These are phyloP conservation scores for Trametes pubescens DNA, from an alignment of 1,284 basidiomycete genomes.

Conservation along the genomic window DNA sequence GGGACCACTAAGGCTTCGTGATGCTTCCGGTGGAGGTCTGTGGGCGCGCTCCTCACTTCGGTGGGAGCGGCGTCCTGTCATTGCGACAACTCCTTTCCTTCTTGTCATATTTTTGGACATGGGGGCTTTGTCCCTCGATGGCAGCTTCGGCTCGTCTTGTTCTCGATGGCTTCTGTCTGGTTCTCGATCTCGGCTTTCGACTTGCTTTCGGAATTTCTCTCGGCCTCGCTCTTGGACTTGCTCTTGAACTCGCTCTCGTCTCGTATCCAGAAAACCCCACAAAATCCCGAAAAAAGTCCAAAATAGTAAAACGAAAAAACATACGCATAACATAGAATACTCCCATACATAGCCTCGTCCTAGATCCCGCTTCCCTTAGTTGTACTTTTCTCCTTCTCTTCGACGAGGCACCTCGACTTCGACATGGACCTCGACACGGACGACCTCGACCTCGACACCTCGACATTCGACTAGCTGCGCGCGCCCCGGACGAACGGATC, in stretches of 20 bases:
- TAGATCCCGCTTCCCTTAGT: not conserved
- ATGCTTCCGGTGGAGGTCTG: constrained; percentile 1
- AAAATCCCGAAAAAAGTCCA: not conserved
- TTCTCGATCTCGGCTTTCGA: not conserved
- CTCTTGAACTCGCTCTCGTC: not conserved
- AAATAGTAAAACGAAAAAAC: not conserved
- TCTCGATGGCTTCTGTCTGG: not conserved
- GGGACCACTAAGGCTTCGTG: not conserved
- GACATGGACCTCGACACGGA: not conserved
- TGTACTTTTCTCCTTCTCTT: not conserved
- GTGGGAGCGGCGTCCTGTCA: not conserved
- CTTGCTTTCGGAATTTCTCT: not conserved
- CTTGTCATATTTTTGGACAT: not conserved
- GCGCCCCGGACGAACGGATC: not conserved
- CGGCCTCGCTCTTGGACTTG: not conserved
- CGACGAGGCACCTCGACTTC: not conserved
- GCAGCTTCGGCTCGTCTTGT: not conserved
- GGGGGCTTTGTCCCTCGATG: not conserved
- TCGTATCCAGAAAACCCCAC: not conserved
- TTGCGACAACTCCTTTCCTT: not conserved
- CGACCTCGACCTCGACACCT: not conserved
- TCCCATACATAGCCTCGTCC: not conserved
- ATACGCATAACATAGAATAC: not conserved
- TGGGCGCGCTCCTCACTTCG: not conserved
- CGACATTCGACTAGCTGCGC: not conserved